Conservation (phyloP, 768 basidiomycete genomes). For the Dendrothele bispora region DNA sequence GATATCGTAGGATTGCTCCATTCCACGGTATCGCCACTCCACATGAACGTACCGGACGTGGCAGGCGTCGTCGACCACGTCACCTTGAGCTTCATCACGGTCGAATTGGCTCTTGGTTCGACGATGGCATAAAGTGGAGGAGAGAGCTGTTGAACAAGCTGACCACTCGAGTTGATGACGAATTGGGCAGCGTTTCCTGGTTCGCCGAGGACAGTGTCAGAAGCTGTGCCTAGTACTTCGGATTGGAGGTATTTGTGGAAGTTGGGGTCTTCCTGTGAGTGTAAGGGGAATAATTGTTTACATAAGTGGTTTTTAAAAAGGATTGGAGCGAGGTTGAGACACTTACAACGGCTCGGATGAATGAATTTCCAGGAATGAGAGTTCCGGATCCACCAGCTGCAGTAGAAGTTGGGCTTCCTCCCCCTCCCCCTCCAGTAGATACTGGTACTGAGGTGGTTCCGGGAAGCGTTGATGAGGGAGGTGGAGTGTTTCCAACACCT, state of each 20-base stretch:
- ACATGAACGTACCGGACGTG: conserved; percentile 48
- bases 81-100: conserved; percentile 47
- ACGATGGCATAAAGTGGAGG: conserved; percentile 50
- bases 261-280: conserved; percentile 48
- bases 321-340: no score
- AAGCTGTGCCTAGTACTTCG: conserved; percentile 33
- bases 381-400: conserved; percentile 42
- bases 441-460: conserved; percentile 15
- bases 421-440: conserved; percentile 3
- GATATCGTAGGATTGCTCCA: conserved; percentile 52
- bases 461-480: conserved; percentile 11
- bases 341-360: conserved; percentile 58
- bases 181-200: conserved; percentile 57
- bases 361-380: conserved; percentile 48
- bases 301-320: no score
- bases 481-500: conserved; percentile 30
- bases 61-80: conserved; percentile 49
- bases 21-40: conserved; percentile 58
- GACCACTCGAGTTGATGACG: conserved; percentile 52
- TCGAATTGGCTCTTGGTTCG: conserved; percentile 43
- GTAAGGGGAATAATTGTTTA: not conserved
- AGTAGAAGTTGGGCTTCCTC: conserved; percentile 27
- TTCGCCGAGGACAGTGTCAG: conserved; percentile 50
- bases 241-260: conserved; percentile 65
- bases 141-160: conserved; percentile 52